Base-by-base conservation (phyloP, 2,329 filamentous ascomycete species). In the Aspergillus costaricaensis region DNA sequence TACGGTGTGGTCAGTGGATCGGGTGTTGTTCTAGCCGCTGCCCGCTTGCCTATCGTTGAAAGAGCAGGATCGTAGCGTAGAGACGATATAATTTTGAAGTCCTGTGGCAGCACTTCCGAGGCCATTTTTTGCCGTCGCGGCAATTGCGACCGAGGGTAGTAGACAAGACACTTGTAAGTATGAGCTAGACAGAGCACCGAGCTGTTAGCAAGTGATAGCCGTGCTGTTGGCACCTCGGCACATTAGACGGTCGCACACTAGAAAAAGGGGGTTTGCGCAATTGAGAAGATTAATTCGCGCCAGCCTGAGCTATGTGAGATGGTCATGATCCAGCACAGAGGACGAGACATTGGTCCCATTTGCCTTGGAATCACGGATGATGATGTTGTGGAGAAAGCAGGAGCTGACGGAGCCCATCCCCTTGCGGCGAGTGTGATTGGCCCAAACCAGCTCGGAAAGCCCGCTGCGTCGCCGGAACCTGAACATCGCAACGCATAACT, bases 1-100 rank as follows among this genome's bases (percentile, higher is more conserved):
- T 91, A 88, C 0, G 88, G 85, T 8, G 86, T 90, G 6, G 72
- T 73, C 36, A 70, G 67, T 57, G 76, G 74, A 61, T 68, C 60
- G 9, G 79, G 76, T 38, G 81, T 75, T 59, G 62, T 66, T 23
- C 72, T 68, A 69, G 68, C 61, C 48, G 65, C 68, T 14, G 65
- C 70, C 57, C 68, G 71, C 21, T 64, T 62, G 39, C 67, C 55
- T 7, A 67, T 66, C 7, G 76, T 64, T 7, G 79, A 70, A 39
- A 94, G 82, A 1, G 72, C 71, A 15, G 84, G 82, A 66, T 94
- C 91, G 72, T 88, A 91, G 57, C 91, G 88, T 59, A 92, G 79
- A 1, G 90, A 89, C 2, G 88, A 89, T 70, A 91, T 89, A 32
- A 93, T 78, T 51, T 82, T 77, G 66, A 92, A 90, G 2, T 44